Base-by-base conservation (phyloP, 495 filamentous ascomycete genomes). In the Trichocladium uniseriatum region DNA sequence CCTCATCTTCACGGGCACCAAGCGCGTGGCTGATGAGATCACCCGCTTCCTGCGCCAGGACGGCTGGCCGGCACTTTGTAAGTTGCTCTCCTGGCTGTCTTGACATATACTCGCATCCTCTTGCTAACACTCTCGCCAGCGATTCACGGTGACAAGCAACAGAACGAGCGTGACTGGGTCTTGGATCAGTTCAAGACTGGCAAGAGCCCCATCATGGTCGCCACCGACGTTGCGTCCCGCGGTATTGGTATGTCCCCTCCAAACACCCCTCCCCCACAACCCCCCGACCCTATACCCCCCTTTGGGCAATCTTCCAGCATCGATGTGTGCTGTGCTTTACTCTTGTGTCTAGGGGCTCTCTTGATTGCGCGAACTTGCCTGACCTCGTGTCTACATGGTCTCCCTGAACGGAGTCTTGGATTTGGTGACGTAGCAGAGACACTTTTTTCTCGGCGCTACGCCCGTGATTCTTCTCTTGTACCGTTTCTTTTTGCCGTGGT, bases 131-230 rank as follows among this genome's bases (percentile, higher is more conserved):
- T 1, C 41, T 16, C 51, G 22, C 22, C 51, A 89, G 89, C 92
- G 41, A 98, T 98, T 59, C 92, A 98, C 76, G 92, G 92, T 61
- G 92, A 98, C 78, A 98, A 98, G 75, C 90, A 95, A 62, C 92
- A 98, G 66, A 94, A 96, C 65, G 92, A 98, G 72, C 89, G 92
- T 73, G 92, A 98, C 73, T 98, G 92, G 92, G 92, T 98, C 58
- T 75, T 98, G 66, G 94, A 96, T 65, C 92, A 98, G 68, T 98
- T 98, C 79, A 98, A 97, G 82, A 89, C 88, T 57, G 90, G 92
- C 72, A 81, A 85, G 68, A 88, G 85, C 62, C 89, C 90, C 38
- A 87, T 98, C 67, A 94, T 98, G 77, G 92, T 98, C 67, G 92
- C 92, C 63, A 98, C 92, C 43, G 92, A 98, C 73, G 92, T 98